Percentiles rank a stretch among this genome's conserved stretches.
Evolutionary conservation across 2,329 filamentous ascomycete species (phyloP).

Genomic region (Arachnomyces sp.): DNA sequence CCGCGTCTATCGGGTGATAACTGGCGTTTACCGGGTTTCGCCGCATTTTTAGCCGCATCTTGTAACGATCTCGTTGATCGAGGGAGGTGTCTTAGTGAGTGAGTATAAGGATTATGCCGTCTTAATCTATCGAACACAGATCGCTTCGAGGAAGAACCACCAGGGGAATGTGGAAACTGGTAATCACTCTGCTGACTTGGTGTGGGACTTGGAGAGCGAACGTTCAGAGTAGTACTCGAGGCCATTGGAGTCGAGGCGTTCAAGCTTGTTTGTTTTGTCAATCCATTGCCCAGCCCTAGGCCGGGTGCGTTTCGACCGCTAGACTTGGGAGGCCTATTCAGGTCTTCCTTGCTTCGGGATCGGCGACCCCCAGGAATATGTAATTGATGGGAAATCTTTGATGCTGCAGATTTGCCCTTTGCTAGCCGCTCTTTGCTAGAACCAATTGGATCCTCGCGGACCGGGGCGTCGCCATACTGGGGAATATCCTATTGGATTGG

Average conservation of each 20-base stretch:
- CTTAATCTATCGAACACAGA: constrained; percentile 48
- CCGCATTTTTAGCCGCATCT: constrained; percentile 18
- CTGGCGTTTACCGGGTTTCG: constrained; percentile 24
- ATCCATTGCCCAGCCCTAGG: constrained; percentile 39
- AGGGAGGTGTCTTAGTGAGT: constrained; percentile 24
- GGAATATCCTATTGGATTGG: constrained; percentile 54
- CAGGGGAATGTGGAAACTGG: constrained; percentile 33
- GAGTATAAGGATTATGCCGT: constrained; percentile 35
- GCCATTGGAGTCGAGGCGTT: constrained; percentile 41
- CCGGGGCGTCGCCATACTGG: constrained; percentile 67
- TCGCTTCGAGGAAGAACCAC: constrained; percentile 31
- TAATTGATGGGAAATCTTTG: constrained; percentile 44
- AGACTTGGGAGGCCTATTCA: constrained; percentile 24
- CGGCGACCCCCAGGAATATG: constrained; percentile 40
- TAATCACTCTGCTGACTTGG: constrained; percentile 61
- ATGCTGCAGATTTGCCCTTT: constrained; percentile 30
- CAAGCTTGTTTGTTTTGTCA: constrained; percentile 15
- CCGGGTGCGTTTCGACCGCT: constrained; percentile 21
- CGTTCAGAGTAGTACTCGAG: constrained; percentile 43
- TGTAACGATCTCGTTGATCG: constrained; percentile 21
- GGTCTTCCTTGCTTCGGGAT: constrained; percentile 52
- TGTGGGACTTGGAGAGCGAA: constrained; percentile 70
- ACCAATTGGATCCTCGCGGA: constrained; percentile 60
- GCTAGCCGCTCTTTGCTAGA: constrained; percentile 61
- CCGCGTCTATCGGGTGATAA: constrained; percentile 23